Conservation (phyloP, 129 eudicot species). For the Kitagawia praeruptora region DNA sequence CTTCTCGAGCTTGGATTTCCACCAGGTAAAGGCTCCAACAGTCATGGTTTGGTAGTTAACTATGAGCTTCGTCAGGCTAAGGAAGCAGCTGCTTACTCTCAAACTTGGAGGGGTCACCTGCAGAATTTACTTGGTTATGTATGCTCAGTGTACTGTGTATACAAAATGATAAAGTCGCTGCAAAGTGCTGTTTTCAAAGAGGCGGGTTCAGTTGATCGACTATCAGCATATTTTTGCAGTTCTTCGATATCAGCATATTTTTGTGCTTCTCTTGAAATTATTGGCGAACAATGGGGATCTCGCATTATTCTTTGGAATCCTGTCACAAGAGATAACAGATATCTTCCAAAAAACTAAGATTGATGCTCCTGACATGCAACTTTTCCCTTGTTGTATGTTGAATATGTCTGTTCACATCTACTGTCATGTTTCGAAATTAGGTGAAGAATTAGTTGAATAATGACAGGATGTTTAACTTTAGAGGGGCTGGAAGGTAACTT, state of each 20-base stretch:
- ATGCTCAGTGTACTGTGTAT: slow-evolving; percentile 92
- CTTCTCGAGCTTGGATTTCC: no score
- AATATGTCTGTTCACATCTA: slow-evolving; percentile 15
- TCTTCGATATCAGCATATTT: slow-evolving; percentile 84
- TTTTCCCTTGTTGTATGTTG: slow-evolving; percentile 26
- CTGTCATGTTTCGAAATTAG: slow-evolving; percentile 22
- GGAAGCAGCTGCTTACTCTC: slow-evolving; percentile 99
- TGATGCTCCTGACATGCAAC: not conserved
- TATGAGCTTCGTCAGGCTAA: no score
- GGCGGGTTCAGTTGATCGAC: slow-evolving; percentile 94
- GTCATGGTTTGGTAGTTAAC: no score
- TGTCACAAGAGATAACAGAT: not conserved
- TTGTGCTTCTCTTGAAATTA: not conserved
- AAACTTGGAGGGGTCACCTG: slow-evolving; percentile 98
- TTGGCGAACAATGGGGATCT: not conserved
- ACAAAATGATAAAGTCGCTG: slow-evolving; percentile 95
- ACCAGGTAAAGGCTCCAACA: no score
- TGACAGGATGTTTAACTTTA: slow-evolving; percentile 49
- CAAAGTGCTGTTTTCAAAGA: slow-evolving; percentile 97
- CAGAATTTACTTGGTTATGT: slow-evolving; percentile 94
- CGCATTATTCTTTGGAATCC: not conserved
- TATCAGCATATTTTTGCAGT: slow-evolving; percentile 84
- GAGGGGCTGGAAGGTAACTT: slow-evolving; percentile 33
- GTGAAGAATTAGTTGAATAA: slow-evolving; percentile 55
- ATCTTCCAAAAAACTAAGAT: slow-evolving; percentile 8